These are phyloP conservation scores for Scheffersomyces coipomensis DNA, from an alignment of 805 yeast species.

Conservation along the genomic window DNA sequence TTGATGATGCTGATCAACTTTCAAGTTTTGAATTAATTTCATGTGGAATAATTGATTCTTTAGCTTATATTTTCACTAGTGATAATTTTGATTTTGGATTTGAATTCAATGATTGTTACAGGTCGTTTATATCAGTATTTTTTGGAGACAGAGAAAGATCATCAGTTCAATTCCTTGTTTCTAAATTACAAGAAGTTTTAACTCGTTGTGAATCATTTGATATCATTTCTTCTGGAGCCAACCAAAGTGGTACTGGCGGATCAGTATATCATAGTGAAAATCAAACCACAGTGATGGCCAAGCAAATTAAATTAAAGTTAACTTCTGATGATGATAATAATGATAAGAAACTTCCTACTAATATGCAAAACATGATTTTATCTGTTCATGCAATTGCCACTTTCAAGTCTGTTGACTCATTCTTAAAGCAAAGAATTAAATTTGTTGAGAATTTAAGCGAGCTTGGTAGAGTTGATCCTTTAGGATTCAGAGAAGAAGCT, in stretches of 20 bases:
- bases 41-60: conserved; percentile 57
- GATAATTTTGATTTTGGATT: conserved; percentile 16
- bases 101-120: conserved; percentile 33
- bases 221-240: conserved; percentile 49
- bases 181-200: conserved; percentile 67
- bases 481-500: conserved; percentile 9
- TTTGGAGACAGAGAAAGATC: conserved; percentile 17
- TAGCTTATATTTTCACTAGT: conserved; percentile 33
- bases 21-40: conserved; percentile 77
- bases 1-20: conserved; percentile 23
- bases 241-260: background rate
- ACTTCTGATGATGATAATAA: conserved; percentile 13
- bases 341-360: conserved; percentile 17
- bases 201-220: conserved; percentile 74
- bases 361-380: conserved; percentile 33
- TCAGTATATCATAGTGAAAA: conserved; percentile 11
- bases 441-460: conserved; percentile 23
- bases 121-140: conserved; percentile 46
- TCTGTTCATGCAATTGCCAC: conserved; percentile 64
- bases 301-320: conserved; percentile 64
- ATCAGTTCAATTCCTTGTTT: conserved; percentile 45
- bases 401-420: conserved; percentile 49
- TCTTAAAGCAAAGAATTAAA: conserved; percentile 40
- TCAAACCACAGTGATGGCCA: conserved; percentile 64
- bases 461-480: conserved; percentile 6